A percentile compares a stretch with the other conserved stretches of the same genome.
phyloP scores from a whole-genome alignment of 2,329 filamentous ascomycete species.

The Pyrenophora seminiperda region DNA sequence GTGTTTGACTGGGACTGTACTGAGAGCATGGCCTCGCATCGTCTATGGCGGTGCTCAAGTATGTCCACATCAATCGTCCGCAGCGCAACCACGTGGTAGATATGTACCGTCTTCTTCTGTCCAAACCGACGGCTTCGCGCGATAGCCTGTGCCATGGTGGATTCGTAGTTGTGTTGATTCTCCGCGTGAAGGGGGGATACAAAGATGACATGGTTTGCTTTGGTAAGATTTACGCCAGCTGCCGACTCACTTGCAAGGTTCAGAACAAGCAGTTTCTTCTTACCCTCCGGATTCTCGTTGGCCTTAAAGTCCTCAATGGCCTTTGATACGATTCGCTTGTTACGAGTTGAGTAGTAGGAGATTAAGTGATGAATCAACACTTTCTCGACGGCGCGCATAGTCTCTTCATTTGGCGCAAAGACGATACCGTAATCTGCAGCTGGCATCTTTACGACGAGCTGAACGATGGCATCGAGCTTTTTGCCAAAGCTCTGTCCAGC shows the following conservation, averaged over 20 bases:
- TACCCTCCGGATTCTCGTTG: conserved; percentile 27
- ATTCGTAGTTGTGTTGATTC: conserved; percentile 60
- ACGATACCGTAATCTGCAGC: conserved; percentile 39
- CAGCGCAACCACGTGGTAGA: conserved; percentile 80
- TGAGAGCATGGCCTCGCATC: conserved; percentile 26
- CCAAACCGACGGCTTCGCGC: conserved; percentile 64
- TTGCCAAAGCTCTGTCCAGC: conserved; percentile 36
- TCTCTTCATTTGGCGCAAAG: conserved; percentile 33
- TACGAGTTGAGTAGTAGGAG: conserved; percentile 19
- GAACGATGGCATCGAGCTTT: conserved; percentile 32
- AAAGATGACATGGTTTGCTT: too few species aligned
- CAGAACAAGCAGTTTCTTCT: conserved; percentile 60
- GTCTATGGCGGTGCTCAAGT: conserved; percentile 51
- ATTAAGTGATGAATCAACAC: conserved; percentile 27
- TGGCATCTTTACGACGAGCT: conserved; percentile 50
- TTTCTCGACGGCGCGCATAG: conserved; percentile 20
- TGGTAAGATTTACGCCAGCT: conserved; percentile 59
- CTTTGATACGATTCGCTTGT: conserved; percentile 14
- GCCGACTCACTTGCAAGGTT: conserved; percentile 62
- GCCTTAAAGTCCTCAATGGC: conserved; percentile 39
- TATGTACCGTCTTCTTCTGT: conserved; percentile 61
- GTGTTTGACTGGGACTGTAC: conserved; percentile 3
- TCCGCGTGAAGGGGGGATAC: conserved; percentile 40
- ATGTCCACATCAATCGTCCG: conserved; percentile 62
- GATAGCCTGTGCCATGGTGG: conserved; percentile 66